Percentiles rank a stretch among this genome's conserved stretches.
Evolutionary conservation across 257 asterid species (phyloP).

Genomic region (Sherardia arvensis): DNA sequence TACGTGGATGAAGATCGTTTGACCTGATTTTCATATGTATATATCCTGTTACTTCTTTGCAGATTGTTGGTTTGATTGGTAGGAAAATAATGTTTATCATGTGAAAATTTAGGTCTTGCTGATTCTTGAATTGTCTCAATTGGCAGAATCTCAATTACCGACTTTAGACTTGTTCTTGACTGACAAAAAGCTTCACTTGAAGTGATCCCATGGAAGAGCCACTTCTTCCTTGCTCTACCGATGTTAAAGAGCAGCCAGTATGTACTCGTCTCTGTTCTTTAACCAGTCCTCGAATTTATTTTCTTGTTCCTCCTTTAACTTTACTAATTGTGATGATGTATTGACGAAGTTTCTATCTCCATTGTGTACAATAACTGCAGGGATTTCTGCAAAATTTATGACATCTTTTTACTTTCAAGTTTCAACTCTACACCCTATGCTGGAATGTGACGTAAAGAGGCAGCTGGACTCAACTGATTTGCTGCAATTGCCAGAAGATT

Average conservation of each 20-base stretch:
- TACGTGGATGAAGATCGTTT: slow-evolving; percentile 29
- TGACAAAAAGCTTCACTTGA: too few relatives aligned
- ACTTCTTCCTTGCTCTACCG: too few relatives aligned
- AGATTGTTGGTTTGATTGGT: neutral
- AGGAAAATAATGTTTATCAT: neutral
- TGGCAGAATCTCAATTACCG: neutral
- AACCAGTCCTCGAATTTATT: too few relatives aligned
- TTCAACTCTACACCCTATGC: slow-evolving; percentile 52
- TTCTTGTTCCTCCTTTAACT: too few relatives aligned
- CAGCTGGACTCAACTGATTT: slow-evolving; percentile 85
- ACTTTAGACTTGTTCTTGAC: neutral
- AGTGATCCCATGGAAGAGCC: too few relatives aligned
- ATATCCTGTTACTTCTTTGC: slow-evolving; percentile 21
- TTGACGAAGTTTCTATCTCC: too few relatives aligned
- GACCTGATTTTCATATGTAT: slow-evolving; percentile 32
- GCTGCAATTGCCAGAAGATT: slow-evolving; percentile 69
- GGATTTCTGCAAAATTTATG: too few relatives aligned
- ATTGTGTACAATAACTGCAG: too few relatives aligned
- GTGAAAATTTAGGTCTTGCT: neutral
- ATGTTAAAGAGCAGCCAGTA: too few relatives aligned
- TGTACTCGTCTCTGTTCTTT: too few relatives aligned
- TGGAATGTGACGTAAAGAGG: slow-evolving; percentile 61
- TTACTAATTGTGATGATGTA: too few relatives aligned
- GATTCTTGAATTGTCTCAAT: neutral
- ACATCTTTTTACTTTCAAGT: too few relatives aligned